Percentiles rank a stretch among this genome's conserved stretches.
These are phyloP conservation scores for Cryphonectria radicalis DNA, from an alignment of 2,329 filamentous ascomycete genomes.

Conservation along the genomic window DNA sequence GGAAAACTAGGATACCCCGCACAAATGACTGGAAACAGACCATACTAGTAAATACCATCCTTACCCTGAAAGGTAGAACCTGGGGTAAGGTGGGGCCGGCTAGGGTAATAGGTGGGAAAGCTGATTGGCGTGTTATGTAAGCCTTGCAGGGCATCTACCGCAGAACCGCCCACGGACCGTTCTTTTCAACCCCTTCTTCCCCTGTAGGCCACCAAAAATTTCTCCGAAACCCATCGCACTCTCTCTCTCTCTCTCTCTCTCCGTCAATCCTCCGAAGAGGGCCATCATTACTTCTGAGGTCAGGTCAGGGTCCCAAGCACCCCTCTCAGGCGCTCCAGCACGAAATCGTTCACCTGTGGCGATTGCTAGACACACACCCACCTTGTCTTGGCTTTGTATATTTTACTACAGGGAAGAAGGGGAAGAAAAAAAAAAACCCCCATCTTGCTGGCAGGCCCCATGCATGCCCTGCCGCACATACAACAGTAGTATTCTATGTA, in stretches of 20 bases:
- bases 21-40: neutral
- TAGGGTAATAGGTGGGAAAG: neutral
- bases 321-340: neutral
- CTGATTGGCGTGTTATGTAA: neutral
- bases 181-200: neutral
- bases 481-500: neutral
- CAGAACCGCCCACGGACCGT: neutral
- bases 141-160: neutral
- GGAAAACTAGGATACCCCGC: neutral
- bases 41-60: neutral
- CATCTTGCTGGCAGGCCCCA: neutral
- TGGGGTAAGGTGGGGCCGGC: conserved; percentile 1
- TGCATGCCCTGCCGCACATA: neutral
- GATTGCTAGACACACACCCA: neutral
- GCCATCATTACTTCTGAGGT: neutral
- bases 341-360: neutral
- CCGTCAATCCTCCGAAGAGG: neutral
- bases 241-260: too few relatives aligned
- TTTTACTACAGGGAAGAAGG: neutral
- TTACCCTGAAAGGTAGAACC: neutral
- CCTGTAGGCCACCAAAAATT: neutral
- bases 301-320: neutral
- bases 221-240: too few relatives aligned
- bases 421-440: too few relatives aligned
- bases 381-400: too few relatives aligned